Conservation (phyloP, 2,329 filamentous ascomycete genomes). For the Cladosporium colombiae region DNA sequence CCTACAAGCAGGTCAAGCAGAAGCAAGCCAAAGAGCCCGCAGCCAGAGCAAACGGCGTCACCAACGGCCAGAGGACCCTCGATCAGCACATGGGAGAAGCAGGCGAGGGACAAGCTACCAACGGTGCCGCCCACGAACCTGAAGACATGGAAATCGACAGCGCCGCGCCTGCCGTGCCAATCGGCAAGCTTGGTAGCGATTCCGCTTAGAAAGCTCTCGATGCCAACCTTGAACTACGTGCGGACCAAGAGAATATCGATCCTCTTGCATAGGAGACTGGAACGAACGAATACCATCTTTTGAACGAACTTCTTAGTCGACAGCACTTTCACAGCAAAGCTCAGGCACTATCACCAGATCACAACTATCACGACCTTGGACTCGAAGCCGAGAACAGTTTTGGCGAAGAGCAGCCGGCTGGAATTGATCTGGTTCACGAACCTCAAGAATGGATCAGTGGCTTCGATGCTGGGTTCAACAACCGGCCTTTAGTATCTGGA, state of each 20-base stretch:
- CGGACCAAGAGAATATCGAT: slow-evolving; percentile 9
- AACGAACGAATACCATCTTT: background rate
- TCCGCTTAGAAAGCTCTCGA: background rate
- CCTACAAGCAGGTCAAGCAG: slow-evolving; percentile 77
- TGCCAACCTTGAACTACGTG: too few species aligned
- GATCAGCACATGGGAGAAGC: slow-evolving; percentile 23
- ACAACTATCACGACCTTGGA: background rate
- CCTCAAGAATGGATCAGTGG: slow-evolving; percentile 6
- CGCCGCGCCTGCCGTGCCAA: background rate
- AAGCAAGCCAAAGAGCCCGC: slow-evolving; percentile 36
- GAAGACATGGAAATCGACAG: slow-evolving; percentile 30
- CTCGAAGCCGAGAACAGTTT: background rate
- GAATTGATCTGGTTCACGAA: slow-evolving; percentile 1
- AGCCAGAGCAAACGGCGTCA: slow-evolving; percentile 16
- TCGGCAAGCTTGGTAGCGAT: too few species aligned
- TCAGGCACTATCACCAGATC: background rate
- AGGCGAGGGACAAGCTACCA: slow-evolving; percentile 26
- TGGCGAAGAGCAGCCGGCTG: background rate
- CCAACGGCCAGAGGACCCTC: slow-evolving; percentile 25
- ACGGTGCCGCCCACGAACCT: slow-evolving; percentile 26
- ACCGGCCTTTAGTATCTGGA: background rate
- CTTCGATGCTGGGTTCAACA: slow-evolving; percentile 5
- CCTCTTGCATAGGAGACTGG: slow-evolving; percentile 9
- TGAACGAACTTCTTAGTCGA: background rate
- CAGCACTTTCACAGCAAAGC: background rate